A percentile compares a stretch with the other conserved stretches of the same genome.
These are phyloP conservation scores for Anthostomella pinea DNA, from an alignment of 2,329 filamentous ascomycete species.

Conservation along the genomic window DNA sequence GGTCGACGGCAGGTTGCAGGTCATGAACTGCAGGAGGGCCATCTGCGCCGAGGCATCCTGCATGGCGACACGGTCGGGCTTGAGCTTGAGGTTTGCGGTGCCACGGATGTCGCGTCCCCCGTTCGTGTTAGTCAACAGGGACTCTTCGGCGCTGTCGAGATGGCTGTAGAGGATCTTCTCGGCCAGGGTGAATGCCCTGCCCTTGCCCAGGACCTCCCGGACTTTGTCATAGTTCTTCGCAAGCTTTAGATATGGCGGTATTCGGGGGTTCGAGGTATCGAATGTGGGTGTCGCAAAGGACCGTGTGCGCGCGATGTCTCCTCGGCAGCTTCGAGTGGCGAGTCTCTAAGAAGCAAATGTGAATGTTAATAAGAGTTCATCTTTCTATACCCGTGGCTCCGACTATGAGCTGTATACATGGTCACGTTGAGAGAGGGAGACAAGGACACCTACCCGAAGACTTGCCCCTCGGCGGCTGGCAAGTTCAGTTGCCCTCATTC, in stretches of 20 bases:
- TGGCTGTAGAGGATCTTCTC: slow-evolving; percentile 99
- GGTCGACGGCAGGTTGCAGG: slow-evolving; percentile 82
- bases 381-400: too few species aligned
- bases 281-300: slow-evolving; percentile 34
- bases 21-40: slow-evolving; percentile 98
- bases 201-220: slow-evolving; percentile 50
- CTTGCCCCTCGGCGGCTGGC: slow-evolving; percentile 30
- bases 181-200: slow-evolving; percentile 72
- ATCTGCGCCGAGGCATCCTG: slow-evolving; percentile 98
- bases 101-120: slow-evolving; percentile 83
- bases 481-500: slow-evolving; percentile 32
- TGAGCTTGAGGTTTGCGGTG: slow-evolving; percentile 90
- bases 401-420: too few species aligned
- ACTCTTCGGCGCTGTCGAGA: slow-evolving; percentile 84
- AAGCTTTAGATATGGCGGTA: slow-evolving; percentile 68
- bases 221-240: slow-evolving; percentile 60
- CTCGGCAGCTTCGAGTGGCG: slow-evolving; percentile 21
- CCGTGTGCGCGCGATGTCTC: slow-evolving; percentile 23
- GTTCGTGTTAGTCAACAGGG: slow-evolving; percentile 76
- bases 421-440: background rate
- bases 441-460: slow-evolving; percentile 24
- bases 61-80: slow-evolving; percentile 97
- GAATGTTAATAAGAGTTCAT: too few species aligned
- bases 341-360: slow-evolving; percentile 26
- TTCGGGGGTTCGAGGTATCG: slow-evolving; percentile 44